Percentiles rank a stretch among this genome's conserved stretches.
Conservation (phyloP, 1,284 basidiomycete genomes). For the Ganoderma leucocontextum region DNA sequence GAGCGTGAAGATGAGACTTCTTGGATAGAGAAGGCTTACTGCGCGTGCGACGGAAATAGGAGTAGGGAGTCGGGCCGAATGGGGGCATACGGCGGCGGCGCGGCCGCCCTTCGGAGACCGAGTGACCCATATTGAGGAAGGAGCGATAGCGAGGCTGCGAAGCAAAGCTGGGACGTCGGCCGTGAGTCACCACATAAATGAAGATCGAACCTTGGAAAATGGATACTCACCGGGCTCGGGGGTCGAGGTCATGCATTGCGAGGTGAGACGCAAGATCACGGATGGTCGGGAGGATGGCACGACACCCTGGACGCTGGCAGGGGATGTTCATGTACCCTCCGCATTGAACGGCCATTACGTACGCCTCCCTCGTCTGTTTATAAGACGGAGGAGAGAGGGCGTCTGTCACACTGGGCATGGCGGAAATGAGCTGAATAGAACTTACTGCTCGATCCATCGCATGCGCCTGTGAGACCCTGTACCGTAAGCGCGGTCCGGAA, state of each 20-base stretch:
- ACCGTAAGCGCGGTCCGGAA: constrained; percentile 27
- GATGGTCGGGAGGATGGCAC: constrained; percentile 53
- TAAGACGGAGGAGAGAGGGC: neutral
- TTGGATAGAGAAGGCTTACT: constrained; percentile 9
- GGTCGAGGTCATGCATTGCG: constrained; percentile 64
- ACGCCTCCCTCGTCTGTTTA: constrained; percentile 52
- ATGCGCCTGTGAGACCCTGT: constrained; percentile 43
- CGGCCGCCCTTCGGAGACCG: constrained; percentile 16
- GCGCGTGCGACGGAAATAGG: constrained; percentile 14
- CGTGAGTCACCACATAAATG: neutral
- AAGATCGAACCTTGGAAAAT: neutral
- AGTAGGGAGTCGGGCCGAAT: constrained; percentile 28
- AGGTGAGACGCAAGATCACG: constrained; percentile 63
- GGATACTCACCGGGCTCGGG: constrained; percentile 4
- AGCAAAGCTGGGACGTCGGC: constrained; percentile 1
- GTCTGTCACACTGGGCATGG: neutral
- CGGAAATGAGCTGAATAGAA: constrained; percentile 1
- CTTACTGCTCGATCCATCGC: constrained; percentile 53
- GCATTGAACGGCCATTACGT: constrained; percentile 44
- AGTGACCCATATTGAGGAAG: constrained; percentile 30
- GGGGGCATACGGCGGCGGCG: constrained; percentile 18
- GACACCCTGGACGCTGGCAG: constrained; percentile 62
- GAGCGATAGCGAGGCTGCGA: constrained; percentile 20
- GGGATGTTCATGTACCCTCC: constrained; percentile 44
- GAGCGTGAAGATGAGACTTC: neutral